phyloP scores from a whole-genome alignment of 352 stramenopile species.

The Globisporangium rhizosaccharum region DNA sequence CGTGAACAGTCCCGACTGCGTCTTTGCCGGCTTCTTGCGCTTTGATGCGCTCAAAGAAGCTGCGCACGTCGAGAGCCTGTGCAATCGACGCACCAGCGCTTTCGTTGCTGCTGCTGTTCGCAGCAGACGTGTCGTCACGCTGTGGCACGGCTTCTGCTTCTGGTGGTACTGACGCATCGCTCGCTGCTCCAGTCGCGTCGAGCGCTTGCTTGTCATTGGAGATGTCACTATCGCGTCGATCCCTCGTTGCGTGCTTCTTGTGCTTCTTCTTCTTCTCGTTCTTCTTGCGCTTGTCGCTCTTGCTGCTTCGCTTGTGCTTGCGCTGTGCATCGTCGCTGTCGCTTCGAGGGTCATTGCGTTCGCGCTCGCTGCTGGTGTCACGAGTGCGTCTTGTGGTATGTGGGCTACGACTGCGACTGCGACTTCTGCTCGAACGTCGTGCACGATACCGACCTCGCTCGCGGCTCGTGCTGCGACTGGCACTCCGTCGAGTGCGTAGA shows the following conservation, averaged over 20 bases:
- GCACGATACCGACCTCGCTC: constrained; percentile 11
- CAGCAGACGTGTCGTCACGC: not conserved
- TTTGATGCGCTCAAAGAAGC: constrained; percentile 64
- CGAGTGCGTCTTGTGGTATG: no score
- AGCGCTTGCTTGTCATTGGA: no score
- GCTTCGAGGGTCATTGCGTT: no score
- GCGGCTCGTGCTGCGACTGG: constrained; percentile 7
- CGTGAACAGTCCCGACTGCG: constrained; percentile 54
- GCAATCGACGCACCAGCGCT: not conserved
- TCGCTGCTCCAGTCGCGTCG: not conserved
- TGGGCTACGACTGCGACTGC: not conserved
- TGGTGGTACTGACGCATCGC: not conserved
- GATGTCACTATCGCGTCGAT: not conserved
- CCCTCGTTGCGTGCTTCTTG: constrained; percentile 2
- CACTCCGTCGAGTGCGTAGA: not conserved
- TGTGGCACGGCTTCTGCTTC: not conserved
- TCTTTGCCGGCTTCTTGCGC: constrained; percentile 53
- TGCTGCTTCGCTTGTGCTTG: constrained; percentile 16
- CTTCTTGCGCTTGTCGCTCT: constrained; percentile 18
- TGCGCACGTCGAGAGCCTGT: constrained; percentile 25
- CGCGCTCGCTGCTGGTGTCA: no score
- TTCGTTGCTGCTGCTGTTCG: not conserved
- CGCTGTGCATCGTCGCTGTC: not conserved
- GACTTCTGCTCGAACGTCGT: constrained; percentile 1
- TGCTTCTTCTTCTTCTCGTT: constrained; percentile 24